Percentiles rank a stretch among this genome's conserved stretches.
Conservation (phyloP, 2,329 filamentous ascomycete genomes). For the Aspergillus glaucus region DNA sequence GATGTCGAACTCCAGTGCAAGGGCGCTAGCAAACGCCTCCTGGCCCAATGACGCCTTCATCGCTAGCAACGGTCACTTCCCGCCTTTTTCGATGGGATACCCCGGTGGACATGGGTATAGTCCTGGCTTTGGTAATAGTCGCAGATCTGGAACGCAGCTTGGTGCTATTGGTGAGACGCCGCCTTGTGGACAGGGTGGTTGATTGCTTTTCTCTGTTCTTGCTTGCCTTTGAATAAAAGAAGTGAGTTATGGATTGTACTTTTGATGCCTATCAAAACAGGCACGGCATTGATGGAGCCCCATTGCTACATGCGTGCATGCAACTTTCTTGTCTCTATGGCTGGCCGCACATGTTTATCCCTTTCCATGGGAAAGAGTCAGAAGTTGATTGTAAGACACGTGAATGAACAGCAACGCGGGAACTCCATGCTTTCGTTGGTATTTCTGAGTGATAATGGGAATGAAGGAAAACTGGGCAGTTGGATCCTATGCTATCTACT, state of each 20-base stretch:
- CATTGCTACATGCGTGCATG: too few relatives aligned
- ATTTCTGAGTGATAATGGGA: too few relatives aligned
- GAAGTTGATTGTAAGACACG: too few relatives aligned
- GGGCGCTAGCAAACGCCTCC: conserved; percentile 20
- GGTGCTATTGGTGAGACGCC: conserved; percentile 43
- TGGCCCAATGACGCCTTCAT: conserved; percentile 35
- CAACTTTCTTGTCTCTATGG: too few relatives aligned
- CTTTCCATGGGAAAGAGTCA: too few relatives aligned
- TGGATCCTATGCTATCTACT: too few relatives aligned
- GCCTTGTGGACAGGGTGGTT: conserved; percentile 44
- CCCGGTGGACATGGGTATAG: conserved; percentile 6
- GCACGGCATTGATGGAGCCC: too few relatives aligned
- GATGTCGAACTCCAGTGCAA: conserved; percentile 12
- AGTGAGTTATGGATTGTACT: background rate
- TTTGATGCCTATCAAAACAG: background rate
- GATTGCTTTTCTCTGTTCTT: conserved; percentile 15
- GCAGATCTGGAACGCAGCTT: conserved; percentile 27
- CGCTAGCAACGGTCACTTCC: conserved; percentile 14
- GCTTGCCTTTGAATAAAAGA: background rate
- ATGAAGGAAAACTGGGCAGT: too few relatives aligned
- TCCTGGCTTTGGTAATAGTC: conserved; percentile 16
- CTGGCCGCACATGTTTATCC: too few relatives aligned
- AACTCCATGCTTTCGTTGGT: too few relatives aligned
- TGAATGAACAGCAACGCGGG: too few relatives aligned
- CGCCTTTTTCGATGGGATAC: conserved; percentile 17